These are phyloP conservation scores for Mucor plumbeus DNA, from an alignment of 371 early-diverging fungal species.

Conservation along the genomic window DNA sequence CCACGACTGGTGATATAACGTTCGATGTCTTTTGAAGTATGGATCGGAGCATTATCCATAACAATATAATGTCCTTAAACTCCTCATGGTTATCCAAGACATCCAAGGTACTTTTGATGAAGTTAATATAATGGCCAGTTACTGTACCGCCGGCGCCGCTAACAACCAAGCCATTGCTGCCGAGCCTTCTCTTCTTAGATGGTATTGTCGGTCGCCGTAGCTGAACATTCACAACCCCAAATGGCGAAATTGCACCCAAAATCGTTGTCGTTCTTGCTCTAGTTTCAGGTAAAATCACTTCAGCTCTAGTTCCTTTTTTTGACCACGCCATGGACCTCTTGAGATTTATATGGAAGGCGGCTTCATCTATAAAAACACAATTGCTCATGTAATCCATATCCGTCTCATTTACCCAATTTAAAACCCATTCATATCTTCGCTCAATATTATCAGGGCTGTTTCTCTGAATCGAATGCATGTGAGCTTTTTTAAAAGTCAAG, in stretches of 20 bases:
- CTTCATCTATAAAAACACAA: slow-evolving; percentile 19
- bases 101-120: background rate
- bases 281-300: slow-evolving; percentile 8
- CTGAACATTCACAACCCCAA: slow-evolving; percentile 4
- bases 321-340: no score
- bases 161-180: no score
- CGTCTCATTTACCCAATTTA: background rate
- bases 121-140: no score
- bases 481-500: slow-evolving; percentile 18
- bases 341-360: slow-evolving; percentile 8
- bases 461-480: slow-evolving; percentile 11
- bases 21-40: background rate
- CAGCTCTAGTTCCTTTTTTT: no score
- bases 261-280: slow-evolving; percentile 1
- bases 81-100: background rate
- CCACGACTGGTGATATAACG: background rate
- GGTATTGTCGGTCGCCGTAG: no score
- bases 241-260: slow-evolving; percentile 14
- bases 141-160: no score
- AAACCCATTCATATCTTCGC: background rate
- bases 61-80: background rate
- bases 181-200: no score
- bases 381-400: slow-evolving; percentile 7
- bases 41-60: background rate
- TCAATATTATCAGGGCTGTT: slow-evolving; percentile 9